Percentiles rank a stretch among this genome's conserved stretches.
Evolutionary conservation across 2,329 filamentous ascomycete genomes (phyloP).

Genomic region (Sporothrix globosa): DNA sequence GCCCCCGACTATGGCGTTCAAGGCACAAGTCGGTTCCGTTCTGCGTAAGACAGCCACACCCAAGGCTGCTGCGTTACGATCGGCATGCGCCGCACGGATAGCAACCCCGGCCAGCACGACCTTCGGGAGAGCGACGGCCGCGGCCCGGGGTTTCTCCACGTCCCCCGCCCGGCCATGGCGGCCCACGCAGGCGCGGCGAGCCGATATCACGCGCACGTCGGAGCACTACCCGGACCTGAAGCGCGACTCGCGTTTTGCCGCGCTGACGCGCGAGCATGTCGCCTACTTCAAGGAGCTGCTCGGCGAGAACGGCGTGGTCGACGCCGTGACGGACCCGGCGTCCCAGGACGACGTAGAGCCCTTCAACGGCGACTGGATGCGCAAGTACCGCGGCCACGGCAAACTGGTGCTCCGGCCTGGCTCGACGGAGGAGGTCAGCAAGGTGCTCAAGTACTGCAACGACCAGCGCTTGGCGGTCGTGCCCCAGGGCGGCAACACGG

Average conservation of each 20-base stretch:
- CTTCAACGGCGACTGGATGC: constrained; percentile 99
- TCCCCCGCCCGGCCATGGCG: constrained; percentile 28
- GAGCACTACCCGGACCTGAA: constrained; percentile 84
- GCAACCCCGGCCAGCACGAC: neutral
- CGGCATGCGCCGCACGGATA: constrained; percentile 11
- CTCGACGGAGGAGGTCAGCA: constrained; percentile 84
- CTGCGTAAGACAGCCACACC: constrained; percentile 30
- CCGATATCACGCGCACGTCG: constrained; percentile 69
- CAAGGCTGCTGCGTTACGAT: constrained; percentile 21
- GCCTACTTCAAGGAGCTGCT: constrained; percentile 80
- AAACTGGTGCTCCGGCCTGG: constrained; percentile 84
- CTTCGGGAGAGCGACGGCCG: neutral
- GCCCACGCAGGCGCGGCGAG: constrained; percentile 20
- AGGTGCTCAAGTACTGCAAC: constrained; percentile 93
- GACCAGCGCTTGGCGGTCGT: constrained; percentile 89
- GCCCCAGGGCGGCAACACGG: constrained; percentile 95
- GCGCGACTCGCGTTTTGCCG: constrained; percentile 73
- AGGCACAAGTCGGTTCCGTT: constrained; percentile 28
- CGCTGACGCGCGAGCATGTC: constrained; percentile 78
- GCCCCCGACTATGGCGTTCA: constrained; percentile 29
- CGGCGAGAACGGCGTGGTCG: constrained; percentile 76
- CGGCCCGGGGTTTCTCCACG: constrained; percentile 29
- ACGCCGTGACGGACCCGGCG: constrained; percentile 74
- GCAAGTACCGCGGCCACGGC: constrained; percentile 92
- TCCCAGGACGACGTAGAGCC: constrained; percentile 78